Base-by-base conservation (phyloP, 805 yeast genomes). In the Ogataea methylovora region DNA sequence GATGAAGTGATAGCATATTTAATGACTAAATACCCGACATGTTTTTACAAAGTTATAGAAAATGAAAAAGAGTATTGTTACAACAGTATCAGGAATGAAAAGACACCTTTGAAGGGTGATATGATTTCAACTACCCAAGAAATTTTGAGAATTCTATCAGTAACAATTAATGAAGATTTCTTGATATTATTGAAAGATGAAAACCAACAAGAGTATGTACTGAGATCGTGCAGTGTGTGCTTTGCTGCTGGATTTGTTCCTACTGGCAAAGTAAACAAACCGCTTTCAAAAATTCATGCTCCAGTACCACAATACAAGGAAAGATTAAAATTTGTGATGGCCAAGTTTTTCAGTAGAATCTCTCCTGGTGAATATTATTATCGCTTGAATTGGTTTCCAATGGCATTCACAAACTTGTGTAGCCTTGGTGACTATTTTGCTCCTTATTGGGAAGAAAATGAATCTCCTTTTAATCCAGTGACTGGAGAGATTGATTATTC, bases 171-270 rank as follows among this genome's bases (percentile, higher is more conserved):
- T 40, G 82, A 76, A 43, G 83, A 79, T 45, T 64, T 73, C 38
- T 46, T 78, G 30, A 51, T 78, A 6, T 44, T 77, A 42, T 48
- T 65, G 27, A 54, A 48, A 16, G 57, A 55, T 32, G 49, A 56
- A 26, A 32, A 39, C 14, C 50, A 67, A 13, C 69, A 66, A 32
- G 81, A 74, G 42, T 78, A 76, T 46, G 58, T 63, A 22, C 51
- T 73, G 28, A 58, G 73, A 30, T 60, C 73, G 73, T 4, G 70
- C 73, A 12, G 54, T 69, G 6, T 72, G 71, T 30, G 76, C 74
- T 5, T 75, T 75, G 39, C 84, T 0, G 71, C 78, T 2, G 84
- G 84, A 2, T 79, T 79, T 53, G 75, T 73, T 45, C 83, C 84
- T 8, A 54, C 27, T 4, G 10, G 21, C 4, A 31, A 17, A 14